These are phyloP conservation scores for Houttuynia cordata DNA, from an alignment of 164 flowering plant species.

Conservation along the genomic window DNA sequence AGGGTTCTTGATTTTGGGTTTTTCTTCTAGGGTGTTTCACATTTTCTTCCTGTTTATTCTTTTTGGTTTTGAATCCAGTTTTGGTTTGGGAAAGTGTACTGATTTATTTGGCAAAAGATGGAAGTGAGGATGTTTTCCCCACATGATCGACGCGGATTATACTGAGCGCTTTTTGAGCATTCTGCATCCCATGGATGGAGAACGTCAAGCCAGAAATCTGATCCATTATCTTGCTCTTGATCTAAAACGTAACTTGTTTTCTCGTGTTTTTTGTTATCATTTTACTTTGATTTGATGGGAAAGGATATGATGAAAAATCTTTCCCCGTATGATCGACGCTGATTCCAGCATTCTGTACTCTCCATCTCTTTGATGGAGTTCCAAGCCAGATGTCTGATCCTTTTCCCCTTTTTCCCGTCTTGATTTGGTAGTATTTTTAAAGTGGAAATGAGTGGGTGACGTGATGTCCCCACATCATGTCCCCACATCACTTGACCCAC, in stretches of 20 bases:
- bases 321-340: slow-evolving; percentile 4
- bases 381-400: slow-evolving; percentile 5
- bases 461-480: too few species aligned
- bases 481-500: too few species aligned
- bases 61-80: too few species aligned
- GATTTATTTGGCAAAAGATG: too few species aligned
- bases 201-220: slow-evolving; percentile 4
- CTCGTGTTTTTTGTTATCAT: background rate
- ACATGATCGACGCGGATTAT: slow-evolving; percentile 6
- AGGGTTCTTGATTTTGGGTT: too few species aligned
- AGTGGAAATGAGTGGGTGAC: too few species aligned
- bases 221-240: background rate
- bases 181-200: background rate
- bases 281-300: too few species aligned
- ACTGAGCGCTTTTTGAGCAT: slow-evolving; percentile 1
- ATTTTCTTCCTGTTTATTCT: too few species aligned
- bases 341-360: slow-evolving; percentile 1
- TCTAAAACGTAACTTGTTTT: background rate
- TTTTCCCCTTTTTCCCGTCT: background rate
- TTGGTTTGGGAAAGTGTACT: too few species aligned
- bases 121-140: slow-evolving; percentile 1
- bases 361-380: background rate
- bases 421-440: too few species aligned
- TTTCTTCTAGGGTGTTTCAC: too few species aligned
- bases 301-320: background rate